A percentile compares a stretch with the other conserved stretches of the same genome.
These are phyloP conservation scores for Lophium mytilinum DNA, from an alignment of 495 filamentous ascomycete species.

Conservation along the genomic window DNA sequence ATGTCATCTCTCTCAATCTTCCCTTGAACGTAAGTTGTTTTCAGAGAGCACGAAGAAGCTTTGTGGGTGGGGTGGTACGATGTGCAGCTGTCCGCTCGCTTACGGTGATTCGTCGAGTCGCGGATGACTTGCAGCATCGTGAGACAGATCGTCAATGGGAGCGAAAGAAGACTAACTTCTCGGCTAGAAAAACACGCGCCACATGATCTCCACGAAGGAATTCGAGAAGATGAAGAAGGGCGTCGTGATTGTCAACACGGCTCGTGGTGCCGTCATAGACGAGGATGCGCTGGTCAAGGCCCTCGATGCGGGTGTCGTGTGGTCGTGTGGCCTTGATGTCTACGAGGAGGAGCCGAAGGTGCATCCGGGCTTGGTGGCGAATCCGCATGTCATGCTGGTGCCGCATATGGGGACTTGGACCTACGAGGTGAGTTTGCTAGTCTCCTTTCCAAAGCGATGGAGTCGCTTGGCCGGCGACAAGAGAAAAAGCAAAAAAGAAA, in stretches of 20 bases:
- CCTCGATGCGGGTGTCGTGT: conserved; percentile 53
- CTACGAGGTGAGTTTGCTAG: conserved; percentile 43
- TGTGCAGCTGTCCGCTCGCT: too few species aligned
- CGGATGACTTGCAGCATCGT: too few species aligned
- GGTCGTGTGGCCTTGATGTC: conserved; percentile 56
- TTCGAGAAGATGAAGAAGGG: conserved; percentile 64
- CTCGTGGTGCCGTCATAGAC: conserved; percentile 62
- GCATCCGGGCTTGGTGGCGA: conserved; percentile 51
- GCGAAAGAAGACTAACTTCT: background rate
- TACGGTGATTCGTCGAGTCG: too few species aligned
- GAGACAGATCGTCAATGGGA: too few species aligned
- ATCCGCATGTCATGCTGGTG: conserved; percentile 53
- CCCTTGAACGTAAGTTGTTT: conserved; percentile 57
- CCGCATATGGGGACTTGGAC: conserved; percentile 68
- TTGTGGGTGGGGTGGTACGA: too few species aligned
- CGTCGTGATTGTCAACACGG: conserved; percentile 65
- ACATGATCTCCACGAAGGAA: conserved; percentile 55
- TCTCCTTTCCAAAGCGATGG: conserved; percentile 5
- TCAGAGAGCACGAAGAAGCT: background rate
- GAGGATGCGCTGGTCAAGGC: conserved; percentile 60
- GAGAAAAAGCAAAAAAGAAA: background rate
- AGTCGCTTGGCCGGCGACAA: background rate
- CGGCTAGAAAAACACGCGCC: conserved; percentile 51
- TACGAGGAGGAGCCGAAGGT: conserved; percentile 62
- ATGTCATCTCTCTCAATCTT: conserved; percentile 70